These are phyloP conservation scores for Aspergillus oerlinghausenensis DNA, from an alignment of 2,329 filamentous ascomycete species.

Conservation along the genomic window DNA sequence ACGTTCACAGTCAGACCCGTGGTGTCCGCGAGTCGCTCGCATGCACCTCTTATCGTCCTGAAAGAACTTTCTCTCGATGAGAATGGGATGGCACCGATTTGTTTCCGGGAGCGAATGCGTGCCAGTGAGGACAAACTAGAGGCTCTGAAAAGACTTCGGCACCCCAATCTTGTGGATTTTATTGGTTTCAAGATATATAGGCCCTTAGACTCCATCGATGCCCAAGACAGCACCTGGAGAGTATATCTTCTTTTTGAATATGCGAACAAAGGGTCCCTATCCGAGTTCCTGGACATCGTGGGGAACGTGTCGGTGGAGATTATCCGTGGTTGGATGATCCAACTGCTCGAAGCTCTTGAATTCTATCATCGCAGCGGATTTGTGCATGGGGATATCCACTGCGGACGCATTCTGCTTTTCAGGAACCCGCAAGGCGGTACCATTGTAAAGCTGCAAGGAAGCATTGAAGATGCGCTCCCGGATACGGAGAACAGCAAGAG, in stretches of 20 bases:
- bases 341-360: constrained; percentile 81
- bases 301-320: constrained; percentile 69
- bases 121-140: constrained; percentile 73
- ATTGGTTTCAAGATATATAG: constrained; percentile 77
- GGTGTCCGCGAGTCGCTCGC: constrained; percentile 50
- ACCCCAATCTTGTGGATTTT: constrained; percentile 72
- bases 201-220: constrained; percentile 36
- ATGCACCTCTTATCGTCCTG: constrained; percentile 62
- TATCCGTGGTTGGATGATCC: constrained; percentile 84
- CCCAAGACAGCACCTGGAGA: constrained; percentile 55
- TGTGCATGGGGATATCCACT: constrained; percentile 76
- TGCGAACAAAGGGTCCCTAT: constrained; percentile 75
- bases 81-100: constrained; percentile 53
- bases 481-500: constrained; percentile 41
- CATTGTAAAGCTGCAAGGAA: constrained; percentile 51
- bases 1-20: constrained; percentile 66
- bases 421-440: constrained; percentile 64
- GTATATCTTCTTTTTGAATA: constrained; percentile 71
- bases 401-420: constrained; percentile 73
- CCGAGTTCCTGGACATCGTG: constrained; percentile 75
- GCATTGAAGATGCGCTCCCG: constrained; percentile 49
- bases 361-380: constrained; percentile 82
- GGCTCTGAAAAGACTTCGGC: constrained; percentile 66
- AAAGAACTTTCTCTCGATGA: constrained; percentile 64
- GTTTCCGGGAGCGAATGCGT: constrained; percentile 72